Evolutionary conservation across 2,329 filamentous ascomycete species (phyloP), one percentile per base, ranked within the genome.

Genomic region (Plectosphaerella sp.): DNA sequence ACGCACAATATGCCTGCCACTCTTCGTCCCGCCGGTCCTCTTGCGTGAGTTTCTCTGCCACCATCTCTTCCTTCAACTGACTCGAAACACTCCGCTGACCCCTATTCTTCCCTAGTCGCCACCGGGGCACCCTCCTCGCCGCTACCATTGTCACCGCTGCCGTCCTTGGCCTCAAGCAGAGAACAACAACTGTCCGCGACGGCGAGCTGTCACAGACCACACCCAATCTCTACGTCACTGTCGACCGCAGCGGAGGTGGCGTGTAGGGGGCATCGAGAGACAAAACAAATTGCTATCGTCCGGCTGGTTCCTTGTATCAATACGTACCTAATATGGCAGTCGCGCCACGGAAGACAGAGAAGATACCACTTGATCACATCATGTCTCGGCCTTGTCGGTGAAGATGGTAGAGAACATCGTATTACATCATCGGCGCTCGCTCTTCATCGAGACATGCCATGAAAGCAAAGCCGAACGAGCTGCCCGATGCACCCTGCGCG

Each of bases 211-310:
- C 62, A 28, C 57, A 58, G 52, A 62, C 64, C 37, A 59, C 62
- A 5, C 66, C 67, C 22, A 71, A 71, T 55, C 67, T 72, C 48
- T 76, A 79, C 61, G 76, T 80, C 51, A 74, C 69, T 52, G 77
- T 80, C 52, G 77, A 80, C 51, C 72, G 77, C 22, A 80, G 76
- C 58, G 77, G 77, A 4, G 74, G 73, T 1, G 73, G 73, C 0
- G 63, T 76, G 41, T 76, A 55, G 59, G 28, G 4, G 28, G 11
- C 28, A 33, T 3, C 8, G 8, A 33, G 28, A 7, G 8, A 33
- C 28, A 33, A 33, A 33, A 10, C 8, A 33, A 33, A 33, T 9
- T 33, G 28, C 28, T 33, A 22, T 22, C 22, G 22, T 22, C 22
- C 22, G 28, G 28, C 28, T 33, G 28, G 28, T 33, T 33, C 8